Base-by-base conservation (phyloP, 208 protist genomes). In the Acanthamoeba quina region DNA sequence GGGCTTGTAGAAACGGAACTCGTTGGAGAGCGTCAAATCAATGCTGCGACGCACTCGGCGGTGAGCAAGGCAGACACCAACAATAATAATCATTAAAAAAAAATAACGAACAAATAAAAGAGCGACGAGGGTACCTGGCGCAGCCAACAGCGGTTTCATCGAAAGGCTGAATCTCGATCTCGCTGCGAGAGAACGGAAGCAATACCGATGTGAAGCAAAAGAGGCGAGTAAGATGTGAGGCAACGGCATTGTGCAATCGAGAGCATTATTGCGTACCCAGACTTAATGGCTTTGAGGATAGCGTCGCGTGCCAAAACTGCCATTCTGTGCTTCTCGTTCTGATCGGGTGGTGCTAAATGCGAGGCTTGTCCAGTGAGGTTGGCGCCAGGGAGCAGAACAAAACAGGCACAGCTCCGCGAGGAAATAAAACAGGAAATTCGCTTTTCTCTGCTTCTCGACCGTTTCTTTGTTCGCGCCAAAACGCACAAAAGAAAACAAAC, bases 1-100 rank as follows among this genome's bases (percentile, higher is more conserved):
- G 34, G 60, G 88, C 64, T 78, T 72, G 88, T 92, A 92, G 47
- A 76, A 80, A 6, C 88, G 88, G 52, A 92, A 92, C 88, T 72
- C 60, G 88, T 92, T 68, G 60, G 47, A 64, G 10, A 92, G 88
- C 37, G 64, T 72, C 88, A 92, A 56, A n/a, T 92, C 88, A 24
- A 92, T 78, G 68, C 88, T 92, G 68, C 88, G 26, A n/a, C n/a
- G n/a, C n/a, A n/a, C n/a, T n/a, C n/a, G n/a, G n/a, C n/a, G 26
- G 21, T 7, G 21, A 19, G 3, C 17, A 10, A 70, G 62, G 5
- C 26, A 70, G 62, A 4, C 62, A 74, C 11, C 2, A 74, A 44
- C 6, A 52, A 68, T 5, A 70, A 52, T 62, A 62, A 70, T 52
- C 13, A 70, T n/a, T 5, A 58, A 66, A 58, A 44, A 89, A 64